phyloP scores from a whole-genome alignment of 1,139 yeast genomes.

The Taphrina flavorubra region DNA sequence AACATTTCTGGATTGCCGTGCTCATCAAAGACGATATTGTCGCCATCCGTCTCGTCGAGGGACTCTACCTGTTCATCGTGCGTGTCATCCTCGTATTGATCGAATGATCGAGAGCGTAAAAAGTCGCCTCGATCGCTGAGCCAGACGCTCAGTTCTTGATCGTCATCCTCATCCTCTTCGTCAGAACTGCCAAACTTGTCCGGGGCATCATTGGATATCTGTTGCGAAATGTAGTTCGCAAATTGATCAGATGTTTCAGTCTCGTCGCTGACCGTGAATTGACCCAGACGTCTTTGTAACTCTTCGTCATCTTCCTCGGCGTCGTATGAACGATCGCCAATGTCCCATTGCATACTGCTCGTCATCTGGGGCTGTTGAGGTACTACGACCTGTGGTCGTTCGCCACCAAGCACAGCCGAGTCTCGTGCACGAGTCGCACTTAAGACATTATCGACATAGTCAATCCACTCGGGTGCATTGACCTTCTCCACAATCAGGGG shows the following conservation, averaged over 20 bases:
- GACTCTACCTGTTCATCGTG: constrained; percentile 37
- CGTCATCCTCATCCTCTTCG: constrained; percentile 59
- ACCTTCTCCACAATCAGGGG: constrained; percentile 65
- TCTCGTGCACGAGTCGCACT: constrained; percentile 92
- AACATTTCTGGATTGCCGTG: constrained; percentile 10
- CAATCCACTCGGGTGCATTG: constrained; percentile 71
- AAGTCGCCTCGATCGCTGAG: constrained; percentile 28
- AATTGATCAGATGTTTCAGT: constrained; percentile 59
- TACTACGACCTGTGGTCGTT: constrained; percentile 62
- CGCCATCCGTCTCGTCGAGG: constrained; percentile 11
- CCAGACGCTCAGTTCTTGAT: constrained; percentile 40
- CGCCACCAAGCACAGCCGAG: constrained; percentile 91
- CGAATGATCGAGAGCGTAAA: constrained; percentile 29
- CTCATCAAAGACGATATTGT: constrained; percentile 7
- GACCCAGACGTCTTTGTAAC: constrained; percentile 43
- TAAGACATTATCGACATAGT: constrained; percentile 80
- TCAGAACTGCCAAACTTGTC: constrained; percentile 64
- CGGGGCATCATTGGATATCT: constrained; percentile 67
- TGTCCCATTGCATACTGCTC: constrained; percentile 47
- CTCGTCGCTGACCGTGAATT: constrained; percentile 45
- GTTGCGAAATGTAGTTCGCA: constrained; percentile 78
- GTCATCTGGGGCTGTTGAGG: constrained; percentile 47
- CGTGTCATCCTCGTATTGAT: constrained; percentile 22
- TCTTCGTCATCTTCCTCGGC: constrained; percentile 53
- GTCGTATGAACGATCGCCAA: constrained; percentile 51